Percentiles rank a stretch among this genome's conserved stretches.
phyloP scores from a whole-genome alignment of 2,329 filamentous ascomycete species.

The Cladophialophora psammophila region DNA sequence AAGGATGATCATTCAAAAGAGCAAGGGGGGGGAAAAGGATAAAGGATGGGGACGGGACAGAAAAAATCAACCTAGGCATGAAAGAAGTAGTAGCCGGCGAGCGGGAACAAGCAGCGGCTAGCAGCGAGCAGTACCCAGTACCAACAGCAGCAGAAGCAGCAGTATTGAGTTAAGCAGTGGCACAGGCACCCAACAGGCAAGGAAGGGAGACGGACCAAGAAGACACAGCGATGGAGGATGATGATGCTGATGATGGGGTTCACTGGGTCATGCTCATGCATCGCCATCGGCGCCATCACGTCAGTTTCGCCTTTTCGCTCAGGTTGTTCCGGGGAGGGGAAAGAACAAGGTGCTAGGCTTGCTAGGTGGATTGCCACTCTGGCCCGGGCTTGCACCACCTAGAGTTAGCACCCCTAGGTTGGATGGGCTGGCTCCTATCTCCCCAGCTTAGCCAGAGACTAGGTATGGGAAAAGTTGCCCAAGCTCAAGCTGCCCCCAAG shows the following conservation, averaged over 20 bases:
- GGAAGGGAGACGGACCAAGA: too few relatives aligned
- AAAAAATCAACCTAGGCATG: conserved; percentile 3
- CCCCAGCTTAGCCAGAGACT: neutral
- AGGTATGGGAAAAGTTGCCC: neutral
- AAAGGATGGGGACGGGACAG: too few relatives aligned
- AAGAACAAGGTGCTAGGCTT: too few relatives aligned
- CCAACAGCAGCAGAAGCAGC: neutral
- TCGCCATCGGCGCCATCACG: too few relatives aligned
- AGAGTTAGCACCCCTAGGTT: neutral
- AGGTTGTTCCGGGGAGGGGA: too few relatives aligned
- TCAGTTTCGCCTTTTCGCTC: too few relatives aligned
- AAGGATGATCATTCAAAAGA: neutral
- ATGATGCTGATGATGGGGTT: too few relatives aligned
- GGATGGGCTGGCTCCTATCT: neutral
- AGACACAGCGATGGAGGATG: too few relatives aligned
- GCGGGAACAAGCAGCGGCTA: neutral
- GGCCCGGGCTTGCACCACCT: neutral
- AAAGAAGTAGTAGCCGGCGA: conserved; percentile 2
- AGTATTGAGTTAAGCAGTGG: too few relatives aligned
- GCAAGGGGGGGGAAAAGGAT: neutral
- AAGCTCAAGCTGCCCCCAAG: neutral
- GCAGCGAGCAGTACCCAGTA: neutral
- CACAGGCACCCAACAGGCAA: too few relatives aligned
- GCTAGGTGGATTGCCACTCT: neutral
- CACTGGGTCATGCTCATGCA: too few relatives aligned